Percentiles rank a stretch among this genome's conserved stretches.
phyloP scores from a whole-genome alignment of 768 basidiomycete genomes.

The Pisolithus marmoratus region DNA sequence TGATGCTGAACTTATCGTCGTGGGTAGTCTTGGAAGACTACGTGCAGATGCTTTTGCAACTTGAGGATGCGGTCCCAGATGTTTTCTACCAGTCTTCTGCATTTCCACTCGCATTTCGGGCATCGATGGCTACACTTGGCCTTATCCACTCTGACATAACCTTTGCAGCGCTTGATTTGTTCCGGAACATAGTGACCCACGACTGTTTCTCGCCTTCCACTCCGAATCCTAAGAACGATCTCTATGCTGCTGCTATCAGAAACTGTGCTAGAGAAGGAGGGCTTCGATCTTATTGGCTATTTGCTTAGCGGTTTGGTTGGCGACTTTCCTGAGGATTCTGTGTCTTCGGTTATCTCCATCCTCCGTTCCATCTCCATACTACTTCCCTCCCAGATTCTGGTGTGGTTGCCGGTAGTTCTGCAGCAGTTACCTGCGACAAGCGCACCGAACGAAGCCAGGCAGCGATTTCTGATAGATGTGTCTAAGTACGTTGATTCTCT shows the following conservation, averaged over 20 bases:
- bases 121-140: conserved; percentile 71
- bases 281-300: conserved; percentile 61
- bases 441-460: conserved; percentile 60
- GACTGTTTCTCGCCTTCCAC: conserved; percentile 54
- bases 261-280: conserved; percentile 60
- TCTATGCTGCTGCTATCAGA: conserved; percentile 62
- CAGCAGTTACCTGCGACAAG: conserved; percentile 60
- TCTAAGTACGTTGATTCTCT: conserved; percentile 51
- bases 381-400: conserved; percentile 65
- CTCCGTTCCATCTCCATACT: conserved; percentile 60
- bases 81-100: conserved; percentile 73
- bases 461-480: conserved; percentile 69
- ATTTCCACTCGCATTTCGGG: conserved; percentile 74
- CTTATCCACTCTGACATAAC: conserved; percentile 79
- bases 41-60: conserved; percentile 67
- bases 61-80: conserved; percentile 64
- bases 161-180: conserved; percentile 75
- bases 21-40: conserved; percentile 89
- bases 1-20: conserved; percentile 2
- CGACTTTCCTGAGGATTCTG: conserved; percentile 84
- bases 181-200: conserved; percentile 70
- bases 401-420: conserved; percentile 69
- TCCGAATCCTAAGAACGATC: conserved; percentile 52
- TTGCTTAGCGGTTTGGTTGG: conserved; percentile 75
- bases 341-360: conserved; percentile 68